Conservation (phyloP, 2,329 filamentous ascomycete species). For the Arthrocladium fulminans region DNA sequence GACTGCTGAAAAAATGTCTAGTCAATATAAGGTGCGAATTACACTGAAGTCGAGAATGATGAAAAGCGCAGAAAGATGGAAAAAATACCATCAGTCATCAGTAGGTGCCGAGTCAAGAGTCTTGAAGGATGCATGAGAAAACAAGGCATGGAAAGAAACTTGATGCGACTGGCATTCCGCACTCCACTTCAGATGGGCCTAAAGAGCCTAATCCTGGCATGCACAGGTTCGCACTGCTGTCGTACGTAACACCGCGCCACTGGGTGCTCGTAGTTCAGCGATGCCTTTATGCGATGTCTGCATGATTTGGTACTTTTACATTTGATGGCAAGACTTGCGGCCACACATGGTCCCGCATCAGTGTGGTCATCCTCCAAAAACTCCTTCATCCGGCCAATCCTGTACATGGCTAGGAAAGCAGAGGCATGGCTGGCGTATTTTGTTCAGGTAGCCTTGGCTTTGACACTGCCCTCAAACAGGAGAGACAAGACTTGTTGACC, state of each 20-base stretch:
- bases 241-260: background rate
- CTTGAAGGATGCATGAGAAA: background rate
- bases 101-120: background rate
- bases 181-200: background rate
- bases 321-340: no score
- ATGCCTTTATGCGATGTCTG: background rate
- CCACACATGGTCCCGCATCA: no score
- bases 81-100: background rate
- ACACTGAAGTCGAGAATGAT: background rate
- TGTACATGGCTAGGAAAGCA: no score
- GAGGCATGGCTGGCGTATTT: no score
- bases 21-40: background rate
- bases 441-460: no score
- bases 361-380: no score
- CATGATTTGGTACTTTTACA: no score
- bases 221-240: background rate
- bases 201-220: constrained; percentile 1
- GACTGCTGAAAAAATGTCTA: background rate
- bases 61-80: constrained; percentile 5
- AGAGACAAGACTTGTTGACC: background rate
- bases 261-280: background rate
- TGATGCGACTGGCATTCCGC: background rate
- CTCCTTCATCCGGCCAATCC: no score
- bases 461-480: no score
- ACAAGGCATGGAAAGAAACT: background rate